Evolutionary conservation across 2,329 filamentous ascomycete species (phyloP).

Genomic region (Decorospora gaudefroyi): DNA sequence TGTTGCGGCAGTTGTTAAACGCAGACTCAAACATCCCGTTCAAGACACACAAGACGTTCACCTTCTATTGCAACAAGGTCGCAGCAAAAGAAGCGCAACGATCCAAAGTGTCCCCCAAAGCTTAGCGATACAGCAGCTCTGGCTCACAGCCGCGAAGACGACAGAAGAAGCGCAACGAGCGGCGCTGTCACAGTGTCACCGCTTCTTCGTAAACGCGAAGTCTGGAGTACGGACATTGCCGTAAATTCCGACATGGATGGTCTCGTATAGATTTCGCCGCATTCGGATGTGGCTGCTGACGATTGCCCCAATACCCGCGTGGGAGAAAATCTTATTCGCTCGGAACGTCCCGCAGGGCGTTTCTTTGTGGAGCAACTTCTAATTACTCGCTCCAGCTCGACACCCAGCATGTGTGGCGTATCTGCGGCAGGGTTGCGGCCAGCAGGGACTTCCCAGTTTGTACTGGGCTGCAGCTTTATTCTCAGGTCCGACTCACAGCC

Average conservation of each 20-base stretch:
- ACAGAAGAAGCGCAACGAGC: too few relatives aligned
- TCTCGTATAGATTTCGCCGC: background rate
- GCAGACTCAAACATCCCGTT: too few relatives aligned
- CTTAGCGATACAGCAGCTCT: too few relatives aligned
- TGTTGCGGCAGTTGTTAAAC: too few relatives aligned
- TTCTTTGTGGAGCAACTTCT: background rate
- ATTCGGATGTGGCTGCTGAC: background rate
- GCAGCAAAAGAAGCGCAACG: too few relatives aligned
- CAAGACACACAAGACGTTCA: too few relatives aligned
- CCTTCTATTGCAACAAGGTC: too few relatives aligned
- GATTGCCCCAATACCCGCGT: background rate
- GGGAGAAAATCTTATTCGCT: background rate
- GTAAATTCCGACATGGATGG: background rate
- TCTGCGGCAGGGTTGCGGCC: background rate
- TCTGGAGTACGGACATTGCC: background rate
- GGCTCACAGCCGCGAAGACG: too few relatives aligned
- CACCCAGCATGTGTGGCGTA: background rate
- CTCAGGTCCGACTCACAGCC: background rate
- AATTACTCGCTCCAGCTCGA: too few relatives aligned
- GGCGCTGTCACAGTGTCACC: too few relatives aligned
- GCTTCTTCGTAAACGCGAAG: background rate
- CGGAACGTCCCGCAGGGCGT: conserved; percentile 3
- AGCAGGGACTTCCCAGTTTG: background rate
- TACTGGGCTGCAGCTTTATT: background rate
- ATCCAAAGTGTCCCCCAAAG: too few relatives aligned